Base-by-base conservation (phyloP, 139 green algal species). In the Nannochloris sp. region DNA sequence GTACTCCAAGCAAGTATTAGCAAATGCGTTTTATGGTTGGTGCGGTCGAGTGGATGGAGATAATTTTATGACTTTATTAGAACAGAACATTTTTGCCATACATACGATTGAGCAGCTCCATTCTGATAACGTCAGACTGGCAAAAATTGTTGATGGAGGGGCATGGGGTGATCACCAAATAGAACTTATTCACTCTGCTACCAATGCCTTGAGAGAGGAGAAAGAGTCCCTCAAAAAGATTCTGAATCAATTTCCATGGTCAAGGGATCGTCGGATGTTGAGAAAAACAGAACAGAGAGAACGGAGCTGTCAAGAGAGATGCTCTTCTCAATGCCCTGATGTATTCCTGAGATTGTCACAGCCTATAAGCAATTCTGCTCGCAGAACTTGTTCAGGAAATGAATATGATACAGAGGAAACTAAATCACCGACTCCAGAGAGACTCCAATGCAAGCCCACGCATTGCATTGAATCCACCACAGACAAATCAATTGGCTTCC, bases 81-180 rank as follows among this genome's bases (percentile, higher is more conserved):
- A 63, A 4, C 49, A n/a, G 9, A 20, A 44, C 10, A 23, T 28
- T 1, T 26, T 59, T 26, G 20, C 53, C 17, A 8, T 30, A 9
- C 25, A 29, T 9, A 28, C 16, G 13, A 31, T 30, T 12, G 64
- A 63, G 30, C 55, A 73, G 48, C 73, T 91, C 60, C 44, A 70
- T 5, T 69, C 66, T 30, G 84, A 96, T 67, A 94, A 93, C 53
- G 84, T 84, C 65, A 80, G 86, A 2, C 67, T 95, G 13, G 58
- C 58, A 31, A 45, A 62, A 3, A 62, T 76, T 40, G 91, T 96
- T 40, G 90, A 96, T 81, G 85, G 75, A 53, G 89, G 89, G 10
- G 89, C 94, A 68, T 96, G 90, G 89, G 85, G 84, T 53, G 66
- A 68, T 6, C 74, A 73, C 11, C 69, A 84, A 10, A 74, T 90